Evolutionary conservation across 148 eudicot genomes (phyloP).

Genomic region (Spergularia marina): DNA sequence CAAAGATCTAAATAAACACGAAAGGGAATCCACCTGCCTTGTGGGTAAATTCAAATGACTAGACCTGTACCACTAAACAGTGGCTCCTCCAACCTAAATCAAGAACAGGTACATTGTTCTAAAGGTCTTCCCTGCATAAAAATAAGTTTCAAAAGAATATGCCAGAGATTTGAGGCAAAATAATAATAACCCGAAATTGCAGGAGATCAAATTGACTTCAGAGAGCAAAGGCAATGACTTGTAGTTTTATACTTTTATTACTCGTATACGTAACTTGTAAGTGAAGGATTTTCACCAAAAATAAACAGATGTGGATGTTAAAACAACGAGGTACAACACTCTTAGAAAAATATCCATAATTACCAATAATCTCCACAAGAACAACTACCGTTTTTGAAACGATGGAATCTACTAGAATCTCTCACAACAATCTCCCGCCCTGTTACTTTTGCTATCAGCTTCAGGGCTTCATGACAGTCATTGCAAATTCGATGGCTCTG

Average conservation of each 20-base stretch:
- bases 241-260: too few relatives aligned
- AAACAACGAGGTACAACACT: neutral
- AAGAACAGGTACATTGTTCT: too few relatives aligned
- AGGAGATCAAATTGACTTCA: neutral
- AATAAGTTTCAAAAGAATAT: neutral
- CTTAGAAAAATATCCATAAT: slow-evolving; percentile 3
- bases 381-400: slow-evolving; percentile 54
- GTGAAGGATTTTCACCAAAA: neutral
- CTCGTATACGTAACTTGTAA: neutral
- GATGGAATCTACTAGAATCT: slow-evolving; percentile 79
- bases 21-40: too few relatives aligned
- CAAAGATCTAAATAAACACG: too few relatives aligned
- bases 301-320: too few relatives aligned
- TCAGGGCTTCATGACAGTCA: slow-evolving; percentile 65
- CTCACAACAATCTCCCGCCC: slow-evolving; percentile 52
- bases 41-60: too few relatives aligned
- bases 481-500: slow-evolving; percentile 66
- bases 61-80: too few relatives aligned
- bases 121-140: too few relatives aligned
- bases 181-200: neutral
- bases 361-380: slow-evolving; percentile 96
- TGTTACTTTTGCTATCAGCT: slow-evolving; percentile 52
- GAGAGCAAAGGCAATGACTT: neutral
- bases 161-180: neutral
- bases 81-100: too few relatives aligned